Evolutionary conservation across 495 filamentous ascomycete species (phyloP).

Genomic region (Mycothermus thermophilus): DNA sequence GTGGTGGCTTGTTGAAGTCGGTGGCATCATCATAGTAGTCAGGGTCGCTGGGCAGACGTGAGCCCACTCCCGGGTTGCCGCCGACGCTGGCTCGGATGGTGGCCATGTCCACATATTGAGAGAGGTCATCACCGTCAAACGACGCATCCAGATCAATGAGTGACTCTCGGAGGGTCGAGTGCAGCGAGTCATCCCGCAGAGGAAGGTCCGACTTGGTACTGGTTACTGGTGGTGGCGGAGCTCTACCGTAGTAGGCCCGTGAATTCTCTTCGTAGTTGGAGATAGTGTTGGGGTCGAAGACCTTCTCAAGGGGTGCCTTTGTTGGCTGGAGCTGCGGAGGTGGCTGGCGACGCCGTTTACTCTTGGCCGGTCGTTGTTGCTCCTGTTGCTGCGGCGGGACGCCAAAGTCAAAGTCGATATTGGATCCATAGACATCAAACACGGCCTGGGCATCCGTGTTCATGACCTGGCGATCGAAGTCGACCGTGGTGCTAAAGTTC

Average conservation of each 20-base stretch:
- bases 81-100: slow-evolving; percentile 41
- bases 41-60: slow-evolving; percentile 30
- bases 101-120: slow-evolving; percentile 43
- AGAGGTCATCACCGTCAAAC: slow-evolving; percentile 32
- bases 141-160: slow-evolving; percentile 44
- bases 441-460: slow-evolving; percentile 34
- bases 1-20: slow-evolving; percentile 32
- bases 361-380: slow-evolving; percentile 21
- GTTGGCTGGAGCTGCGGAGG: slow-evolving; percentile 38
- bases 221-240: slow-evolving; percentile 19
- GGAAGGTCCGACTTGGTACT: slow-evolving; percentile 38
- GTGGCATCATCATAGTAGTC: slow-evolving; percentile 25
- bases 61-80: too few relatives aligned
- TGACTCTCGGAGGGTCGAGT: slow-evolving; percentile 37
- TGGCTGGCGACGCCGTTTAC: slow-evolving; percentile 30
- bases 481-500: slow-evolving; percentile 84
- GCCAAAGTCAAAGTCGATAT: slow-evolving; percentile 32
- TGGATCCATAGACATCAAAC: slow-evolving; percentile 36
- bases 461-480: slow-evolving; percentile 53
- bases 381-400: slow-evolving; percentile 32
- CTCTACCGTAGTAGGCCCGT: slow-evolving; percentile 33
- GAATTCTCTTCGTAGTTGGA: slow-evolving; percentile 44
- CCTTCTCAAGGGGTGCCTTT: slow-evolving; percentile 39
- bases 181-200: slow-evolving; percentile 36
- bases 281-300: slow-evolving; percentile 44